Base-by-base conservation (phyloP, 352 stramenopile species). In the Stramenopiles sp. region DNA sequence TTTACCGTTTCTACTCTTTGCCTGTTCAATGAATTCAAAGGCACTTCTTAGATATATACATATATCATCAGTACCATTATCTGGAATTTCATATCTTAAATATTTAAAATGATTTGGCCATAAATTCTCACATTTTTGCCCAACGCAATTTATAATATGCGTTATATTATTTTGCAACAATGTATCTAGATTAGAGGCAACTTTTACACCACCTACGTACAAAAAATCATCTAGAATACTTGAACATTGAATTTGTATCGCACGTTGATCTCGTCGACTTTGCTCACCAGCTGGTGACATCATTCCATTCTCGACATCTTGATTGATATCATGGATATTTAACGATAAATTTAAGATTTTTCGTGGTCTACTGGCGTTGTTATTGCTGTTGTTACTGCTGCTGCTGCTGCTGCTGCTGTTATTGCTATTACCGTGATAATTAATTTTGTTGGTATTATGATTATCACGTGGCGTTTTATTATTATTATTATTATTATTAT, bases 61-160 rank as follows among this genome's bases (percentile, higher is more conserved):
- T 79, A 94, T 91, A 78, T 94, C 89, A 79, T 94, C 87, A 43
- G 87, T 89, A 73, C 88, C 90, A 81, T 95, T 89, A 80, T 95
- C 90, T 0, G 88, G 89, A n/a, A 95, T 84, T n/a, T 85, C 84
- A 63, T 94, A 84, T 81, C 90, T 92, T 73, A 91, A 90, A 79
- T 95, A 95, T 73, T 83, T 82, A 63, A 95, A 94, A 0, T 90
- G 85, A 23, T 90, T 80, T 0, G 90, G 88, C 63, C 90, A 93
- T 31, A 87, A 88, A 53, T 87, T 86, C 30, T 89, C 88, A 32
- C 88, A 86, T 6, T 92, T 86, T 43, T 83, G 89, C 13, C 88
- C 90, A 0, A 90, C 89, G 78, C 89, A 94, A 78, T 95, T 95
- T 81, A 95, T 89, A 43, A 95, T 84, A 82, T 95, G 90, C 0